phyloP scores from a whole-genome alignment of 1,284 basidiomycete genomes.

The Cutaneotrichosporon spelunceum region DNA sequence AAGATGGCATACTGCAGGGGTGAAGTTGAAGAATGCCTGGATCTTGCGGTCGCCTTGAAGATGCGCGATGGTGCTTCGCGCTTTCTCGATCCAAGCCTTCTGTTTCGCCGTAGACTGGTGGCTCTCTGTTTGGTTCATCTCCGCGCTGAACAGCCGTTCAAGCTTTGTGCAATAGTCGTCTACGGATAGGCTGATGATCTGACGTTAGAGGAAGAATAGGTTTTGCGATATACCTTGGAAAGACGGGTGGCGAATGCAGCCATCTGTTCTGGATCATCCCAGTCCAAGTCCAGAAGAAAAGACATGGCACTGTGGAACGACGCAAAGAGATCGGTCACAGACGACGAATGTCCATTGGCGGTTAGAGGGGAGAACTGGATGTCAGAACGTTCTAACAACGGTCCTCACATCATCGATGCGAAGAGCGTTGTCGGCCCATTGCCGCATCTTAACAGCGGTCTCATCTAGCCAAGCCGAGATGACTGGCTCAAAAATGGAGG shows the following conservation, averaged over 20 bases:
- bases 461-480: constrained; percentile 85
- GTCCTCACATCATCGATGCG: constrained; percentile 73
- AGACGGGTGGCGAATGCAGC: constrained; percentile 85
- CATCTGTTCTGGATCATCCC: constrained; percentile 85
- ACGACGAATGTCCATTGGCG: constrained; percentile 83
- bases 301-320: constrained; percentile 86
- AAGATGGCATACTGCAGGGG: constrained; percentile 57
- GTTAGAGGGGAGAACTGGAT: constrained; percentile 76
- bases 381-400: background rate
- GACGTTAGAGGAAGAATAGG: constrained; percentile 1
- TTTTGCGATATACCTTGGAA: constrained; percentile 63
- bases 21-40: constrained; percentile 73
- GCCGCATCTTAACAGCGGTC: constrained; percentile 82
- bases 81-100: constrained; percentile 92
- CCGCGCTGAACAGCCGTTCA: constrained; percentile 84
- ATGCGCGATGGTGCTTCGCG: constrained; percentile 67
- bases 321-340: constrained; percentile 92
- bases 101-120: constrained; percentile 57
- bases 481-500: constrained; percentile 79
- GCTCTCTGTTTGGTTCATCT: constrained; percentile 61
- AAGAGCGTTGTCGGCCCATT: constrained; percentile 92
- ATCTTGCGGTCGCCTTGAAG: constrained; percentile 76
- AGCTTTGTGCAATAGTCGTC: constrained; percentile 87
- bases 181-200: constrained; percentile 88
- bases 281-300: constrained; percentile 83